A percentile compares a stretch with the other conserved stretches of the same genome.
phyloP scores from a whole-genome alignment of 2,329 filamentous ascomycete genomes.

The Aspergillus sp. region DNA sequence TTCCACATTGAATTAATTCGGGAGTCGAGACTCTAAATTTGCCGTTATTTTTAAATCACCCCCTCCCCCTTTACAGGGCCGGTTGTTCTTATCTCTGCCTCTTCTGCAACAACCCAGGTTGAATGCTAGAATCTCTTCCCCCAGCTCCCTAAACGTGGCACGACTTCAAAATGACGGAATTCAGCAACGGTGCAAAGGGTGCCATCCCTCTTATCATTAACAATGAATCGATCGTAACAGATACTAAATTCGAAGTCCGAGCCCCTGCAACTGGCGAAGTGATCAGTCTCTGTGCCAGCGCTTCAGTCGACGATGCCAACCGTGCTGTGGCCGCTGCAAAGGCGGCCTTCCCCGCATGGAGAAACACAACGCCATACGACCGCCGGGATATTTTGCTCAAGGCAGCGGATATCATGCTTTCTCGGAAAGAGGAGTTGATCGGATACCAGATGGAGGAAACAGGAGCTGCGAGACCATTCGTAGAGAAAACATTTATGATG shows the following conservation, averaged over 20 bases:
- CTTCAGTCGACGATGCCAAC: constrained; percentile 51
- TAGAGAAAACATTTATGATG: constrained; percentile 29
- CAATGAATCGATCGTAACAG: constrained; percentile 37
- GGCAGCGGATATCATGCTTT: constrained; percentile 41
- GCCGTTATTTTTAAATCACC: too few relatives aligned
- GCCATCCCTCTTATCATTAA: constrained; percentile 40
- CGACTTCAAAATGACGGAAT: too few relatives aligned
- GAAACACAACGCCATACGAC: constrained; percentile 52
- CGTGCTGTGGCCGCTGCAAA: constrained; percentile 58
- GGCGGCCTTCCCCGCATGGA: constrained; percentile 67
- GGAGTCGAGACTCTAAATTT: too few relatives aligned
- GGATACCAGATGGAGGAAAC: constrained; percentile 58
- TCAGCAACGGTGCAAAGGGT: too few relatives aligned
- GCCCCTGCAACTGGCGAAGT: constrained; percentile 52
- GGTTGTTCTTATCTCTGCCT: too few relatives aligned
- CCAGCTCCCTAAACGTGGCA: too few relatives aligned
- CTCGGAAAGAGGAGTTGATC: constrained; percentile 56
- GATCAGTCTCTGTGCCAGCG: constrained; percentile 53
- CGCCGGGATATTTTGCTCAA: constrained; percentile 62
- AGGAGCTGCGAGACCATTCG: constrained; percentile 39
- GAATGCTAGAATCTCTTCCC: too few relatives aligned
- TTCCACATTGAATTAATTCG: too few relatives aligned
- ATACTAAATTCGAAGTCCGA: constrained; percentile 45
- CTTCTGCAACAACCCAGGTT: too few relatives aligned
- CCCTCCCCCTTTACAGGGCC: too few relatives aligned